phyloP scores from a whole-genome alignment of 768 basidiomycete genomes.

The Suillus variegatus region DNA sequence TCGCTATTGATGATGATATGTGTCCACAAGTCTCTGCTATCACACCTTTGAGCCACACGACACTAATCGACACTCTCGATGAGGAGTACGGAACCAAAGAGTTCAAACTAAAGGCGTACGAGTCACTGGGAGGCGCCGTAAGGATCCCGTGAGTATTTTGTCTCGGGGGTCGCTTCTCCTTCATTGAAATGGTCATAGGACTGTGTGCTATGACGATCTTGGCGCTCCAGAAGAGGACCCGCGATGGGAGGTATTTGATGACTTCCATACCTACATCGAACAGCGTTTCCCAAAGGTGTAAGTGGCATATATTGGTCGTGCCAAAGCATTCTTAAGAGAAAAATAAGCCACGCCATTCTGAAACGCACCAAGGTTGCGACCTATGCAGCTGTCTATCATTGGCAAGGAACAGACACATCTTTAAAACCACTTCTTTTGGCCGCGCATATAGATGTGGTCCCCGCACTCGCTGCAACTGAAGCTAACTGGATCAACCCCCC shows the following conservation, averaged over 20 bases:
- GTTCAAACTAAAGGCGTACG: conserved; percentile 32
- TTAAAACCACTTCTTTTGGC: conserved; percentile 57
- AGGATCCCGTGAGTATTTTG: conserved; percentile 29
- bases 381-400: conserved; percentile 61
- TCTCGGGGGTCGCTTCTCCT: no score
- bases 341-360: conserved; percentile 45
- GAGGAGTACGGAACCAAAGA: conserved; percentile 20
- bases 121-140: conserved; percentile 37
- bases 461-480: conserved; percentile 45
- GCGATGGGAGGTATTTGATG: conserved; percentile 36
- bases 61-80: conserved; percentile 26
- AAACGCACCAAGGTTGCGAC: conserved; percentile 58
- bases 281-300: conserved; percentile 64
- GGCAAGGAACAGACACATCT: conserved; percentile 50
- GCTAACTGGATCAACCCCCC: conserved; percentile 51
- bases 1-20: conserved; percentile 10
- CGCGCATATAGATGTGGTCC: conserved; percentile 55
- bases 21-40: conserved; percentile 31
- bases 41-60: conserved; percentile 14
- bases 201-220: conserved; percentile 55
- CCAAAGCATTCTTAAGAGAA: conserved; percentile 1
- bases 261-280: conserved; percentile 28
- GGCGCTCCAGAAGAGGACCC: conserved; percentile 48
- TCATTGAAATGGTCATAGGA: conserved; percentile 33
- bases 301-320: conserved; percentile 14